These are phyloP conservation scores for Yarrowia galli DNA, from an alignment of 1,139 yeast genomes.

Conservation along the genomic window DNA sequence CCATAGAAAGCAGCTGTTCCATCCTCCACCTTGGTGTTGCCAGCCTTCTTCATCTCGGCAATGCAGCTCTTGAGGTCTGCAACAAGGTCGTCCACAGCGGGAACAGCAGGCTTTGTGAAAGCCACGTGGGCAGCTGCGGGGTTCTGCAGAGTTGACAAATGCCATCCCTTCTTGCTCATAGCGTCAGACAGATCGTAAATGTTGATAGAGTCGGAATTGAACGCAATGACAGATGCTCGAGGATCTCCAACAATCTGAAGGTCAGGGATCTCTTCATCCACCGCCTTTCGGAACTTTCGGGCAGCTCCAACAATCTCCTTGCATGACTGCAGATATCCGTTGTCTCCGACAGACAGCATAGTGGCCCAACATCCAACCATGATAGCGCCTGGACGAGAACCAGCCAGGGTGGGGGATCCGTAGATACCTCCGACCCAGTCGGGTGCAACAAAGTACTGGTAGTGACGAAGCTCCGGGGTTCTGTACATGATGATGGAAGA, in stretches of 20 bases:
- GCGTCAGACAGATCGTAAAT: conserved; percentile 80
- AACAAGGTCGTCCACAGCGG: conserved; percentile 68
- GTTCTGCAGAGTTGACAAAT: conserved; percentile 79
- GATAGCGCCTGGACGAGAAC: conserved; percentile 95
- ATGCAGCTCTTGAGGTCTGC: conserved; percentile 62
- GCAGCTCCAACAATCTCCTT: conserved; percentile 71
- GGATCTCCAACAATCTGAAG: conserved; percentile 86
- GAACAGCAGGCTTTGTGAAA: conserved; percentile 72
- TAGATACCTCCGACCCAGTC: conserved; percentile 96
- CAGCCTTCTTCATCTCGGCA: conserved; percentile 52
- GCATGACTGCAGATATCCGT: conserved; percentile 76
- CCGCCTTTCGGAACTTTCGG: conserved; percentile 60
- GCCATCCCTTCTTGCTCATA: conserved; percentile 82
- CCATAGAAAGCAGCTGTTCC: conserved; percentile 90
- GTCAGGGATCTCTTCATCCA: conserved; percentile 56
- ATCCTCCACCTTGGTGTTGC: conserved; percentile 49
- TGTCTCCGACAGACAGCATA: conserved; percentile 75
- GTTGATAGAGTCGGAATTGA: conserved; percentile 64
- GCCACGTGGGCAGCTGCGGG: conserved; percentile 95
- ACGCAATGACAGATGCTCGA: conserved; percentile 77
- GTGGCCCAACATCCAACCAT: conserved; percentile 99
- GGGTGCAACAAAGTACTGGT: conserved; percentile 83
- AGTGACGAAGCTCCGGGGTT: conserved; percentile 64
- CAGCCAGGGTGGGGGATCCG: conserved; percentile 96
- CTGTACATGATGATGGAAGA: conserved; percentile 93